Evolutionary conservation across 2,329 filamentous ascomycete species (phyloP).

Genomic region (Trichoderma sp.): DNA sequence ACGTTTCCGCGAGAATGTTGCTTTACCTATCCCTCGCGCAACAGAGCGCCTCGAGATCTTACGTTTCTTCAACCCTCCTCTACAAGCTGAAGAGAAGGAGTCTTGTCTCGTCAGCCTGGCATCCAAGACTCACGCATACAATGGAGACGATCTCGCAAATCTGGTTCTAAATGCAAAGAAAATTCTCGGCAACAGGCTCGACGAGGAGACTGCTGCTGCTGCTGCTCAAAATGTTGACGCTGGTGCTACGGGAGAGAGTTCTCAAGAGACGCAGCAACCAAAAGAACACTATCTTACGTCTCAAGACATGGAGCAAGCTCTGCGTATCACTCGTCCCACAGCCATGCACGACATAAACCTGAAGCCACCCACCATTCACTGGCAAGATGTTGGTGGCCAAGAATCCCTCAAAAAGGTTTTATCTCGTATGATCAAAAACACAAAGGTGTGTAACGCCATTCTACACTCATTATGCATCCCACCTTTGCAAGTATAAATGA

Average conservation of each 20-base stretch:
- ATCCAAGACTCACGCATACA: slow-evolving; percentile 82
- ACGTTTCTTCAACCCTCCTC: slow-evolving; percentile 51
- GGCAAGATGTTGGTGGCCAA: slow-evolving; percentile 86
- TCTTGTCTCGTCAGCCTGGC: slow-evolving; percentile 60
- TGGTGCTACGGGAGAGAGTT: neutral
- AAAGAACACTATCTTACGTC: slow-evolving; percentile 34
- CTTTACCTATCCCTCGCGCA: slow-evolving; percentile 74
- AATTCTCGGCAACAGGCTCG: slow-evolving; percentile 30
- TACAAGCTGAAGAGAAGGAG: slow-evolving; percentile 49
- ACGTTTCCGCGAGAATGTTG: slow-evolving; percentile 66
- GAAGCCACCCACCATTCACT: slow-evolving; percentile 80
- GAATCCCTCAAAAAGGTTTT: slow-evolving; percentile 67
- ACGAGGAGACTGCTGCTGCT: slow-evolving; percentile 21
- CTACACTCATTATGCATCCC: neutral
- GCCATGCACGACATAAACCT: slow-evolving; percentile 88
- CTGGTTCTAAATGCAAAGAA: slow-evolving; percentile 48
- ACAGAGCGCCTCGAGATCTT: slow-evolving; percentile 72
- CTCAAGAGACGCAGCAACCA: neutral
- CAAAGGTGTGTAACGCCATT: slow-evolving; percentile 31
- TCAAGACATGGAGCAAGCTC: slow-evolving; percentile 62
- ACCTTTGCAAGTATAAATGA: neutral
- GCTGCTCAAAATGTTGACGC: neutral
- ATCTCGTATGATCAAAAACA: slow-evolving; percentile 47
- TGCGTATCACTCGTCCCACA: slow-evolving; percentile 70
- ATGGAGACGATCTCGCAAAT: slow-evolving; percentile 70